Base-by-base conservation (phyloP, 345 rosid species). In the Rhodamnia argentea region DNA sequence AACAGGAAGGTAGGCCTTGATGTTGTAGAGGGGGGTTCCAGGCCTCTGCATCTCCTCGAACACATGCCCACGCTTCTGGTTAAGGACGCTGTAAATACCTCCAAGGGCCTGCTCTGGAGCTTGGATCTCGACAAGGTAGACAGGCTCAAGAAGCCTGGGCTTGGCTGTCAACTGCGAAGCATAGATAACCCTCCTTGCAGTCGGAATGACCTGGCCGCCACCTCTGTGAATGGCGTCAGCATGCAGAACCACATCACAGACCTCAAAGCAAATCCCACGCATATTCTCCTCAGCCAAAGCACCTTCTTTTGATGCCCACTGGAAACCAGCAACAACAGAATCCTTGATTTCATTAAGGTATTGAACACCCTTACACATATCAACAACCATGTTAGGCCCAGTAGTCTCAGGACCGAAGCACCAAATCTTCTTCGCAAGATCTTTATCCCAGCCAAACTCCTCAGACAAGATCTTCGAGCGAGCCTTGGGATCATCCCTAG, bases 291-390 rank as follows among this genome's bases (percentile, higher is more conserved):
- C 98, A 16, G 90, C 92, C 44, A 95, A 22, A 4, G 94, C 95
- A 44, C 98, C 97, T 90, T 94, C 97, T 89, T 94, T 93, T 13
- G 98, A 95, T 9, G 98, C 98, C 98, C 97, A 94, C 88, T 94
- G 98, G 93, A 94, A 95, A 26, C 98, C 98, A 84, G 97, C 97
- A 32, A 95, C 97, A 52, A 95, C 96, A 29, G 98, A 95, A 47
- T 95, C 98, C 92, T 95, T 95, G 42, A 95, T 95, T 92, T 95
- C 98, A 53, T 95, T 95, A 3, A 95, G 88, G 90, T 95, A 95
- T 85, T 95, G 98, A 7, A 95, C 98, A 89, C 98, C 98, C 92
- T 95, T 95, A 87, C 98, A 95, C 98, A 95, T 93, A 87, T 94
- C 97, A 3, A 94, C 95, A 2, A 93, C 97, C 97, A 94, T 92